Evolutionary conservation across 2,329 filamentous ascomycete species (phyloP).

Genomic region (Reticulascus tulasneorum): DNA sequence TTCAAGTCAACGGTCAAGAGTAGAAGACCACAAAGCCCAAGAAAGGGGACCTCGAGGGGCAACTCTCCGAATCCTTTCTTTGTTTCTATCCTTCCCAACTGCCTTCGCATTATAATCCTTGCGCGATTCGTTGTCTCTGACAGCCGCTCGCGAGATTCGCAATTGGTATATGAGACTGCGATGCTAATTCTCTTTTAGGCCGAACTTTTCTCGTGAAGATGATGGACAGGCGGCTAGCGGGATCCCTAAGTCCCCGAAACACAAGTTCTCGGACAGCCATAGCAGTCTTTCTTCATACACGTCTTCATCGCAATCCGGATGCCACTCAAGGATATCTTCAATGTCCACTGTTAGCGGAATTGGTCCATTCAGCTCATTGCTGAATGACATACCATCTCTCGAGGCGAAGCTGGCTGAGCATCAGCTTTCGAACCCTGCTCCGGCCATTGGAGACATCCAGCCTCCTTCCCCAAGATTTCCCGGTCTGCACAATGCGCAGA

Average conservation of each 20-base stretch:
- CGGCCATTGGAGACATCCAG: slow-evolving; percentile 14
- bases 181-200: slow-evolving; percentile 17
- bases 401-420: slow-evolving; percentile 29
- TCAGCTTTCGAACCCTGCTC: slow-evolving; percentile 11
- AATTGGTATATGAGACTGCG: too few relatives aligned
- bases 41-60: too few relatives aligned
- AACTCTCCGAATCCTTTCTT: too few relatives aligned
- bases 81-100: too few relatives aligned
- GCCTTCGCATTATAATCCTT: too few relatives aligned
- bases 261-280: slow-evolving; percentile 47
- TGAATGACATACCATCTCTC: slow-evolving; percentile 32
- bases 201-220: slow-evolving; percentile 13
- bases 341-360: slow-evolving; percentile 45
- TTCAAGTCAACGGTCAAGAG: too few relatives aligned
- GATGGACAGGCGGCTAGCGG: slow-evolving; percentile 14
- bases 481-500: slow-evolving; percentile 11
- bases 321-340: slow-evolving; percentile 51
- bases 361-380: slow-evolving; percentile 27
- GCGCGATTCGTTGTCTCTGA: too few relatives aligned
- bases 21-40: too few relatives aligned
- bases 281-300: slow-evolving; percentile 49
- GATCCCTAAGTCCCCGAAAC: slow-evolving; percentile 20
- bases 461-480: slow-evolving; percentile 20
- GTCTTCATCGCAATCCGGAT: slow-evolving; percentile 39
- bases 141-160: too few relatives aligned